These are phyloP conservation scores for Candida maris DNA, from an alignment of 805 yeast species.

Conservation along the genomic window DNA sequence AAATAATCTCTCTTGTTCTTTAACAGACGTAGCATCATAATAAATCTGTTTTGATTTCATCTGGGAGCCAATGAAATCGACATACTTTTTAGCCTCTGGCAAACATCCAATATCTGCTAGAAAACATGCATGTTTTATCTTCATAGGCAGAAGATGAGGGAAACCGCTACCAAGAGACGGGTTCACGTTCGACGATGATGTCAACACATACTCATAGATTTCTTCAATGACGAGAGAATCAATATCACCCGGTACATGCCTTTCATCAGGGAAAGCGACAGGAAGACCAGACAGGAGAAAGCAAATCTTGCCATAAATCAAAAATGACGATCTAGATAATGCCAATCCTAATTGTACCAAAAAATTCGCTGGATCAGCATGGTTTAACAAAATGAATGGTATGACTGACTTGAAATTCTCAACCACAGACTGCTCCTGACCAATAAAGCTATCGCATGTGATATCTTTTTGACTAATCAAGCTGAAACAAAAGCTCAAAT, in stretches of 20 bases:
- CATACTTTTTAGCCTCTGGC: slow-evolving; percentile 58
- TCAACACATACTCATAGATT: slow-evolving; percentile 56
- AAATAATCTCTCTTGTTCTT: slow-evolving; percentile 36
- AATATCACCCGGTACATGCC: slow-evolving; percentile 27
- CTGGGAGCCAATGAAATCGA: slow-evolving; percentile 45
- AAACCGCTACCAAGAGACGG: slow-evolving; percentile 32
- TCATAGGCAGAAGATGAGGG: slow-evolving; percentile 56
- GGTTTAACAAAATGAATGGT: slow-evolving; percentile 30
- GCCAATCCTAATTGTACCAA: slow-evolving; percentile 34
- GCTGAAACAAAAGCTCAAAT: slow-evolving; percentile 28
- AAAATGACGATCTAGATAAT: slow-evolving; percentile 34
- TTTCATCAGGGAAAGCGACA: slow-evolving; percentile 20
- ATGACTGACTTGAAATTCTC: slow-evolving; percentile 28
- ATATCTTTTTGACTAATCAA: slow-evolving; percentile 18
- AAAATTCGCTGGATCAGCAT: slow-evolving; percentile 19
- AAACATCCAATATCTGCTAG: slow-evolving; percentile 65
- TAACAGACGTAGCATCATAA: slow-evolving; percentile 31
- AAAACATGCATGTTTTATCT: slow-evolving; percentile 62
- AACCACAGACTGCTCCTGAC: slow-evolving; percentile 27
- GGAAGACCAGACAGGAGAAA: slow-evolving; percentile 31
- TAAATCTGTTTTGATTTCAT: slow-evolving; percentile 37
- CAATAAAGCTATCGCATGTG: slow-evolving; percentile 16
- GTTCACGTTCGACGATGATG: slow-evolving; percentile 31
- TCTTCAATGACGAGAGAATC: slow-evolving; percentile 60
- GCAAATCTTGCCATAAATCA: slow-evolving; percentile 39